phyloP scores from a whole-genome alignment of 2,329 filamentous ascomycete genomes.

The Huntiella decipiens region DNA sequence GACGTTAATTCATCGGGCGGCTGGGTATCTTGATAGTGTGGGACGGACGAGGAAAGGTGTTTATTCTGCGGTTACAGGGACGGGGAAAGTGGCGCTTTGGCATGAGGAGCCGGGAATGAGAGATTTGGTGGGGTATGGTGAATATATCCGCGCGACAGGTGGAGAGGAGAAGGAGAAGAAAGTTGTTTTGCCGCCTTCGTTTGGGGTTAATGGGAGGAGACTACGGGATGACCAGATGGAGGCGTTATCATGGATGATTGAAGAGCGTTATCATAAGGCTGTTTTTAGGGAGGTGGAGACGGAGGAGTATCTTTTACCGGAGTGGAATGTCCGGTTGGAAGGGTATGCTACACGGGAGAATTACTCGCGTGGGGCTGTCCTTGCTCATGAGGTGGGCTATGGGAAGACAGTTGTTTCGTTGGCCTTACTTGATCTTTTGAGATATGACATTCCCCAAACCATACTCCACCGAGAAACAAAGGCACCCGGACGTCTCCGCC shows the following conservation, averaged over 20 bases:
- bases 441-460: slow-evolving; percentile 14
- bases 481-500: slow-evolving; percentile 3
- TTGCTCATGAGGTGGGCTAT: slow-evolving; percentile 26
- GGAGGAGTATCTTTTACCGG: slow-evolving; percentile 20
- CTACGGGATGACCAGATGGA: slow-evolving; percentile 14
- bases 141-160: too few species aligned
- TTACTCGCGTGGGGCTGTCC: slow-evolving; percentile 20
- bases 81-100: slow-evolving; percentile 2
- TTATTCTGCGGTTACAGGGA: background rate
- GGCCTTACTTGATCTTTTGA: slow-evolving; percentile 19
- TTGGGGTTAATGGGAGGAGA: slow-evolving; percentile 4
- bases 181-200: slow-evolving; percentile 10
- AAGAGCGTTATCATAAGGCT: slow-evolving; percentile 12
- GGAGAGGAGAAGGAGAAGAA: too few species aligned
- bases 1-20: slow-evolving; percentile 12
- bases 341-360: slow-evolving; percentile 17
- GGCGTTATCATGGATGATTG: slow-evolving; percentile 16
- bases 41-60: background rate
- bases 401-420: slow-evolving; percentile 26
- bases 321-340: slow-evolving; percentile 19
- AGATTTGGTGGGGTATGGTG: too few species aligned
- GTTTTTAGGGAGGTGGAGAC: slow-evolving; percentile 20
- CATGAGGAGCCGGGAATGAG: slow-evolving; percentile 1
- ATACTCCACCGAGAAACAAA: slow-evolving; percentile 10
- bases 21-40: slow-evolving; percentile 10